These are phyloP conservation scores for Backusella westeae DNA, from an alignment of 192 early-diverging fungal species.

Conservation along the genomic window DNA sequence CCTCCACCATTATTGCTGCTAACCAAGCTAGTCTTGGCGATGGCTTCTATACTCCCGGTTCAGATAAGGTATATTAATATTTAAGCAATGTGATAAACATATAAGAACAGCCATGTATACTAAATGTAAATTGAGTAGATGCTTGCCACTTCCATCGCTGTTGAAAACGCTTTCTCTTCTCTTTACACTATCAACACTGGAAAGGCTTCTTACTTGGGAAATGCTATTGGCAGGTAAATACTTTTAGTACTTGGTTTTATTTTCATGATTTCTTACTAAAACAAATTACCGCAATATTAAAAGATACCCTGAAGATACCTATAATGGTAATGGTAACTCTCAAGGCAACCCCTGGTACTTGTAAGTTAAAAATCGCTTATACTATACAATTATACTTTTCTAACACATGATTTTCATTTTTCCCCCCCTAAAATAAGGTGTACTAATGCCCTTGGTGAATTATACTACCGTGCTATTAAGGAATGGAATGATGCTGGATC, in stretches of 20 bases:
- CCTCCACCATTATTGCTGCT: slow-evolving; percentile 57
- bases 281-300: neutral
- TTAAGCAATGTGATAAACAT: neutral
- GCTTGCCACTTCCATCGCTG: slow-evolving; percentile 26
- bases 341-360: slow-evolving; percentile 81
- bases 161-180: slow-evolving; percentile 28
- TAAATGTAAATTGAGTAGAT: slow-evolving; percentile 14
- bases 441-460: slow-evolving; percentile 60
- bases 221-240: slow-evolving; percentile 57
- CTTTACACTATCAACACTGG: slow-evolving; percentile 51
- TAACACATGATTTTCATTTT: neutral
- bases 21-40: slow-evolving; percentile 40
- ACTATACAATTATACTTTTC: neutral
- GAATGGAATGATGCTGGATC: slow-evolving; percentile 22
- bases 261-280: neutral
- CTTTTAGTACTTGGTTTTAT: neutral
- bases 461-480: slow-evolving; percentile 53
- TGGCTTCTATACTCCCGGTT: slow-evolving; percentile 31
- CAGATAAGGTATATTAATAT: slow-evolving; percentile 24
- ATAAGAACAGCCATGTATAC: neutral
- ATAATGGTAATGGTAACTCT: slow-evolving; percentile 58
- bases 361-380: slow-evolving; percentile 33
- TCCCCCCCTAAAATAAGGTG: neutral
- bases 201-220: slow-evolving; percentile 30
- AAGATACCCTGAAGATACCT: slow-evolving; percentile 76